A percentile compares a stretch with the other conserved stretches of the same genome.
These are phyloP conservation scores for Boletus austroedulis DNA, from an alignment of 1,284 basidiomycete genomes.

Conservation along the genomic window DNA sequence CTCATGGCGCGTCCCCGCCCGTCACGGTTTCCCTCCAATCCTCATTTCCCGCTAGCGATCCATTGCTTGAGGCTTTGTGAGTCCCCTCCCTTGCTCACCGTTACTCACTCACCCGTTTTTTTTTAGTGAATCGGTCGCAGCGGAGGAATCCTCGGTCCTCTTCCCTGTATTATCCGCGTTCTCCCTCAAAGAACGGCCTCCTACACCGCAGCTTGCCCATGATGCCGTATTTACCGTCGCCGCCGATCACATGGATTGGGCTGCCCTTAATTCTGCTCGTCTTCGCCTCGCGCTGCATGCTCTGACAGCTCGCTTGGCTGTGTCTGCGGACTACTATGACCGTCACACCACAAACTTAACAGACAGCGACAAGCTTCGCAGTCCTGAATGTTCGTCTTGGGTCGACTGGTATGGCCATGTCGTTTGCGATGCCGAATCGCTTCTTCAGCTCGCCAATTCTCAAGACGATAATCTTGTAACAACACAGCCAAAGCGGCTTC, in stretches of 20 bases:
- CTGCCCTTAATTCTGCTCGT: conserved; percentile 51
- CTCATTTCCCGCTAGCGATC: conserved; percentile 75
- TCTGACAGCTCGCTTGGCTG: conserved; percentile 68
- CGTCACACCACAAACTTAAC: conserved; percentile 39
- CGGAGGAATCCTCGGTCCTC: conserved; percentile 25
- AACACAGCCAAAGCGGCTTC: conserved; percentile 46
- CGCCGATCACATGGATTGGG: conserved; percentile 43
- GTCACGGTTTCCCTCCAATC: conserved; percentile 78
- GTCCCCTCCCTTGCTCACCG: conserved; percentile 25
- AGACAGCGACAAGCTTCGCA: conserved; percentile 26
- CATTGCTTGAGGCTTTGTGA: conserved; percentile 81
- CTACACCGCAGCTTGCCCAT: conserved; percentile 52
- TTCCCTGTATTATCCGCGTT: conserved; percentile 32
- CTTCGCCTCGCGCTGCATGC: conserved; percentile 68
- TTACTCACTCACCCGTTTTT: conserved; percentile 5
- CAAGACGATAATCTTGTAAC: conserved; percentile 21
- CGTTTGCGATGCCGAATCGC: conserved; percentile 67
- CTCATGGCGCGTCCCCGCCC: conserved; percentile 51
- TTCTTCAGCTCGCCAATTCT: conserved; percentile 49
- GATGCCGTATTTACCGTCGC: conserved; percentile 53
- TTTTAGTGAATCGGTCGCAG: conserved; percentile 55
- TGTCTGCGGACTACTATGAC: conserved; percentile 68
- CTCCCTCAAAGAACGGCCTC: conserved; percentile 8
- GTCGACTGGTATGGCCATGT: conserved; percentile 83
- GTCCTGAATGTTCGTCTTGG: conserved; percentile 69